A percentile compares a stretch with the other conserved stretches of the same genome.
These are phyloP conservation scores for Pyrenochaeta sp. DNA, from an alignment of 2,329 filamentous ascomycete genomes.

Conservation along the genomic window DNA sequence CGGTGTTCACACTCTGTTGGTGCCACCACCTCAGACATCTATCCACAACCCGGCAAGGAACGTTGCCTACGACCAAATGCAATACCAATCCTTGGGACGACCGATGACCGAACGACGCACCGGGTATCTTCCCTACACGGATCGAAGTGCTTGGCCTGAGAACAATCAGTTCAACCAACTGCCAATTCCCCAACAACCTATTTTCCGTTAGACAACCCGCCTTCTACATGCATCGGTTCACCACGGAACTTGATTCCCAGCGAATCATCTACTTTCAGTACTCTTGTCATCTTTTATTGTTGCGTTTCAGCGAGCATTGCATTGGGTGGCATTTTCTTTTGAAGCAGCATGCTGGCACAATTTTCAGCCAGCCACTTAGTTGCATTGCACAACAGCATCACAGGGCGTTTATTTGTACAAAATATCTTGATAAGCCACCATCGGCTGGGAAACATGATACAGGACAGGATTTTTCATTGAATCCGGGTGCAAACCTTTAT, in stretches of 20 bases:
- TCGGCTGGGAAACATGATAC: no score
- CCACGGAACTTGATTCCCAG: background rate
- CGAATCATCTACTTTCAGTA: slow-evolving; percentile 12
- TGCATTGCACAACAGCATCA: slow-evolving; percentile 26
- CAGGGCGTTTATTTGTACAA: slow-evolving; percentile 27
- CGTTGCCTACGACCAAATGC: slow-evolving; percentile 58
- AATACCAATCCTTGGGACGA: slow-evolving; percentile 58
- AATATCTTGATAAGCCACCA: no score
- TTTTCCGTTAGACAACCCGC: slow-evolving; percentile 36
- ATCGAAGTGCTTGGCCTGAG: slow-evolving; percentile 48
- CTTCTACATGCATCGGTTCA: slow-evolving; percentile 19
- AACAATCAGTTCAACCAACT: slow-evolving; percentile 49
- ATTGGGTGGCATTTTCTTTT: slow-evolving; percentile 32
- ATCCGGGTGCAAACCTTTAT: no score
- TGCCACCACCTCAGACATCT: slow-evolving; percentile 81
- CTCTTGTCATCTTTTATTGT: slow-evolving; percentile 23
- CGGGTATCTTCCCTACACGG: slow-evolving; percentile 55
- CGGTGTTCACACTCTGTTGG: slow-evolving; percentile 87
- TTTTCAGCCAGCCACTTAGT: slow-evolving; percentile 14
- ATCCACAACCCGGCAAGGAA: slow-evolving; percentile 64
- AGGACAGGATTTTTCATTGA: no score
- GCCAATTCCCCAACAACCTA: slow-evolving; percentile 46
- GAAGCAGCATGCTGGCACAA: slow-evolving; percentile 20
- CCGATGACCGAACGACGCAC: slow-evolving; percentile 54
- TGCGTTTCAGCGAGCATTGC: slow-evolving; percentile 49